A percentile compares a stretch with the other conserved stretches of the same genome.
Conservation (phyloP, 23 red algal species). For the Gracilaria domingensis region DNA sequence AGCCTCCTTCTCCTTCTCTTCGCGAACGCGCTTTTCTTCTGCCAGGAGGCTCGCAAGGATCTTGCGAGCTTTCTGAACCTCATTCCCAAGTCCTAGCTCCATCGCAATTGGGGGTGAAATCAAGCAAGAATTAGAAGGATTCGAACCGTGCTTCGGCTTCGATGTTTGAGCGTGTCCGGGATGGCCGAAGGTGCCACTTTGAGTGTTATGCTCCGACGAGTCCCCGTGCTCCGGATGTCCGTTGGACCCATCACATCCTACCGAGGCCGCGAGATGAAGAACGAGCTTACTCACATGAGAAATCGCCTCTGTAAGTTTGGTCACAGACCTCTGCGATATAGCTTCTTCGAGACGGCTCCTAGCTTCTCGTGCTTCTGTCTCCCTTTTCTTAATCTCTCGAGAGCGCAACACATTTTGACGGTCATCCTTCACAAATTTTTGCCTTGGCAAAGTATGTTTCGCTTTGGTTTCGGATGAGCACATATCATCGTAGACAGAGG, state of each 20-base stretch:
- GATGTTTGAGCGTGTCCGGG: slow-evolving; percentile 21
- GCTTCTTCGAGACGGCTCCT: slow-evolving; percentile 84
- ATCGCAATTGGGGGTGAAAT: slow-evolving; percentile 44
- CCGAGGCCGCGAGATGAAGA: slow-evolving; percentile 80
- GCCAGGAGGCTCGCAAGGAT: slow-evolving; percentile 63
- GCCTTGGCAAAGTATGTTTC: too few species aligned
- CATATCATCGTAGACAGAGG: too few species aligned
- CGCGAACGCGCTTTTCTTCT: slow-evolving; percentile 66
- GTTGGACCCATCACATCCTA: slow-evolving; percentile 23
- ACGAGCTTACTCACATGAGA: slow-evolving; percentile 89
- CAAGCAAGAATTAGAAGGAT: background rate
- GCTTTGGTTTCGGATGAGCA: too few species aligned
- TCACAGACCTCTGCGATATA: slow-evolving; percentile 81
- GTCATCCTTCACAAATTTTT: slow-evolving; percentile 58
- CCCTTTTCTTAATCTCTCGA: slow-evolving; percentile 75
- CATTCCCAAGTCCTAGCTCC: slow-evolving; percentile 77
- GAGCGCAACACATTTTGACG: slow-evolving; percentile 58
- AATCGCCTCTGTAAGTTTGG: slow-evolving; percentile 90
- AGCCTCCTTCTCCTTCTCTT: slow-evolving; percentile 65
- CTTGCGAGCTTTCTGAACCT: slow-evolving; percentile 77
- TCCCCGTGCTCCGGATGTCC: slow-evolving; percentile 20
- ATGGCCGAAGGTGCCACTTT: slow-evolving; percentile 25
- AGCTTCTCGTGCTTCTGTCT: slow-evolving; percentile 87
- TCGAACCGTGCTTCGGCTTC: background rate
- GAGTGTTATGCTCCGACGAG: background rate